Conservation (phyloP, 2,329 filamentous ascomycete genomes). For the Botrytis galanthina region DNA sequence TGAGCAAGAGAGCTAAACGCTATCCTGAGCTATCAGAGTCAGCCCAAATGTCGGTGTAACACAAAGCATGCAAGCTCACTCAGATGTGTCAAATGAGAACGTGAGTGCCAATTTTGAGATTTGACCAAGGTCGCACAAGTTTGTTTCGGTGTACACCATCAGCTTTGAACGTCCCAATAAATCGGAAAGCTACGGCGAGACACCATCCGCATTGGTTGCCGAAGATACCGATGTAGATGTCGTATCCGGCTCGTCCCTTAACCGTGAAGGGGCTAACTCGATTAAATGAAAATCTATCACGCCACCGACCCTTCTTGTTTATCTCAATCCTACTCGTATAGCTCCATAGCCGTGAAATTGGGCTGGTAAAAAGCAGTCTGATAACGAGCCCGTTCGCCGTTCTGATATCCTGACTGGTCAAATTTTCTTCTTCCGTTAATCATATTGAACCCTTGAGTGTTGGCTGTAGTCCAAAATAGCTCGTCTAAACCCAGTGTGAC, state of each 20-base stretch:
- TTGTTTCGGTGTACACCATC: conserved; percentile 13
- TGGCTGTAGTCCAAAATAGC: conserved; percentile 8
- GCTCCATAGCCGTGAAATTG: background rate
- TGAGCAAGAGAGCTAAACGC: background rate
- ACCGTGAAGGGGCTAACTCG: conserved; percentile 9
- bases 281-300: conserved; percentile 10
- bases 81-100: conserved; percentile 12
- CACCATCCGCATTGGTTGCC: conserved; percentile 7
- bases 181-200: conserved; percentile 11
- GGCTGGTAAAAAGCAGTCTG: background rate
- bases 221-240: conserved; percentile 11
- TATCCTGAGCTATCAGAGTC: conserved; percentile 8
- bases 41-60: conserved; percentile 22
- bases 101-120: background rate
- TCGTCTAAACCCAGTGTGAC: conserved; percentile 19
- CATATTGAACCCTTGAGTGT: conserved; percentile 5
- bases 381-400: background rate
- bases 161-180: background rate
- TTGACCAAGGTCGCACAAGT: conserved; percentile 6
- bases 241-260: background rate
- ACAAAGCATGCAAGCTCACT: conserved; percentile 16
- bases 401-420: conserved; percentile 11
- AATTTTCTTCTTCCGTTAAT: background rate
- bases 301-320: conserved; percentile 1
- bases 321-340: conserved; percentile 11